These are phyloP conservation scores for Cyclotella kingstonii DNA, from an alignment of 108 stramenopile species.

Conservation along the genomic window DNA sequence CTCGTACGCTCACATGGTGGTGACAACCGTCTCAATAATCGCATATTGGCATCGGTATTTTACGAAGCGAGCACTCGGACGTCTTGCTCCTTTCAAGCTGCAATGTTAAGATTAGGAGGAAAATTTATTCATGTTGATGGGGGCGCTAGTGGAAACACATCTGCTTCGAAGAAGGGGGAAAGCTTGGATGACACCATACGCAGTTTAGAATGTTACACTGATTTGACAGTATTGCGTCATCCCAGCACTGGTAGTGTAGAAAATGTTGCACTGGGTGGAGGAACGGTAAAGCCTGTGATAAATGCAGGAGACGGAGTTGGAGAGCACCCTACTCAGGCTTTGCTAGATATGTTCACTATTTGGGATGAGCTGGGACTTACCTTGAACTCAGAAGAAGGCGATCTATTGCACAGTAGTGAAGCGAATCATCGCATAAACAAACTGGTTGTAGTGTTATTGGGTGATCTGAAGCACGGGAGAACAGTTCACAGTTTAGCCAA, in stretches of 20 bases:
- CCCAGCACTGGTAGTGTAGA: slow-evolving; percentile 73
- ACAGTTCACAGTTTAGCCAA: slow-evolving; percentile 95
- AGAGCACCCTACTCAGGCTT: slow-evolving; percentile 98
- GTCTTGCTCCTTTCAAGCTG: slow-evolving; percentile 93
- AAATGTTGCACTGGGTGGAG: slow-evolving; percentile 36
- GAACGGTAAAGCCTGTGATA: slow-evolving; percentile 71
- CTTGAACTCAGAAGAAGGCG: slow-evolving; percentile 2
- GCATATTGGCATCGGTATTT: slow-evolving; percentile 82
- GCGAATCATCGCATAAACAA: slow-evolving; percentile 24
- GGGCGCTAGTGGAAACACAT: slow-evolving; percentile 56
- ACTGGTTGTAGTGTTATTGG: slow-evolving; percentile 73
- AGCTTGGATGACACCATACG: slow-evolving; percentile 90
- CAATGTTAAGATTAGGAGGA: slow-evolving; percentile 93
- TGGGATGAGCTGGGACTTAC: slow-evolving; percentile 64
- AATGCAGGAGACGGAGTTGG: slow-evolving; percentile 98
- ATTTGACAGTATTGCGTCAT: slow-evolving; percentile 91
- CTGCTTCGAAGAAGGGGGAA: slow-evolving; percentile 93
- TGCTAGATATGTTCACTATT: slow-evolving; percentile 96
- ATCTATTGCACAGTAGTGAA: slow-evolving; percentile 17
- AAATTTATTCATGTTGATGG: slow-evolving; percentile 79
- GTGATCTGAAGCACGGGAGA: slow-evolving; percentile 96
- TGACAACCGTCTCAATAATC: slow-evolving; percentile 45
- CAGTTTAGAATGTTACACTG: slow-evolving; percentile 88
- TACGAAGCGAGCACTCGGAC: slow-evolving; percentile 97
- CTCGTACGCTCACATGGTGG: slow-evolving; percentile 54